These are phyloP conservation scores for Hyparrhenia diplandra DNA, from an alignment of 176 grass and related monocot genomes.

Conservation along the genomic window DNA sequence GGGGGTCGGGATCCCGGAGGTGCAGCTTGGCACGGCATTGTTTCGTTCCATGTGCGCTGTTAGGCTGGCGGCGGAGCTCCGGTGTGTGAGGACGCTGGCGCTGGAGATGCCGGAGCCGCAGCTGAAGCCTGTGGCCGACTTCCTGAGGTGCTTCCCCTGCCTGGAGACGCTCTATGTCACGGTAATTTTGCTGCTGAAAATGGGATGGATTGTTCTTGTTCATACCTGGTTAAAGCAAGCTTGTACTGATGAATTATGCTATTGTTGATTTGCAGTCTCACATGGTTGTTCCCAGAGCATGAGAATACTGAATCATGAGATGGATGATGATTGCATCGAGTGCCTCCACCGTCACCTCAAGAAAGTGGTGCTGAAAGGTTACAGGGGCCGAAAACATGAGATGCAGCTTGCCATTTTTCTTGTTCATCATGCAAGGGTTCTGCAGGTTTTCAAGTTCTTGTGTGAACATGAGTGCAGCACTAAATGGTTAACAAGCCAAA, in stretches of 20 bases:
- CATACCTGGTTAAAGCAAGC: background rate
- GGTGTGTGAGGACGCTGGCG: conserved; percentile 1
- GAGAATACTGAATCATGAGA: background rate
- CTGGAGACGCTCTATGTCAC: conserved; percentile 29
- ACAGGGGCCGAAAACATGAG: conserved; percentile 26
- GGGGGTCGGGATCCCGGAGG: conserved; percentile 20
- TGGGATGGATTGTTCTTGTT: too few relatives aligned
- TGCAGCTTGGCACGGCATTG: conserved; percentile 26
- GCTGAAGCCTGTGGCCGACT: conserved; percentile 21
- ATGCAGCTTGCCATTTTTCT: conserved; percentile 29
- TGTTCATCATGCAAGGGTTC: conserved; percentile 25
- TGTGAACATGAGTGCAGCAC: conserved; percentile 17
- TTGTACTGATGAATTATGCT: background rate
- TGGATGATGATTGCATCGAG: conserved; percentile 10
- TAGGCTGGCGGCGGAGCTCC: background rate
- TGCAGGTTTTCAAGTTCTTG: conserved; percentile 36
- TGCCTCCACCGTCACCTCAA: conserved; percentile 33
- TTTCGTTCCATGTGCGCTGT: conserved; percentile 27
- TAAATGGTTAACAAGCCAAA: conserved; percentile 17
- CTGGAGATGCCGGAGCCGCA: conserved; percentile 29
- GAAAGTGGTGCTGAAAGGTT: conserved; percentile 32
- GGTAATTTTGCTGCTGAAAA: conserved; percentile 21
- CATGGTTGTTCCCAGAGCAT: conserved; percentile 25
- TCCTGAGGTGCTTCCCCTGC: conserved; percentile 37
- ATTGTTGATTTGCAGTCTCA: conserved; percentile 13